A percentile compares a stretch with the other conserved stretches of the same genome.
These are phyloP conservation scores for Lyophyllum decastes DNA, from an alignment of 768 basidiomycete species.

Conservation along the genomic window DNA sequence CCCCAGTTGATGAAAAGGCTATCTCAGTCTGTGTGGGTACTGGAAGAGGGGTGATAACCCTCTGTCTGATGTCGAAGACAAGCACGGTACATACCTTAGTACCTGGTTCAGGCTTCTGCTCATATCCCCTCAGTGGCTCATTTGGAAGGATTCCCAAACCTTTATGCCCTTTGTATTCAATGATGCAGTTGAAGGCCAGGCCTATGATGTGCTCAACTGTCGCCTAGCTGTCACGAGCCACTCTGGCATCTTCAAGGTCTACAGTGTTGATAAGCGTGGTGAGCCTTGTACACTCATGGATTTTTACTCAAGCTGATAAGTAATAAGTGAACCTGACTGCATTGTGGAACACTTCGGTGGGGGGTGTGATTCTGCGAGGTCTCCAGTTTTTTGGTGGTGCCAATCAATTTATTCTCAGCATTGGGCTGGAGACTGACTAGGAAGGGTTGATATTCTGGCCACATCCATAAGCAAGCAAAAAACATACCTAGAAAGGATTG, in stretches of 20 bases:
- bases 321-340: too few relatives aligned
- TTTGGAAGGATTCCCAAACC: neutral
- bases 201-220: too few relatives aligned
- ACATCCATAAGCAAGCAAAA: too few relatives aligned
- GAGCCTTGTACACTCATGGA: too few relatives aligned
- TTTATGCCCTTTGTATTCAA: neutral
- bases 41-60: neutral
- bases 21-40: conserved; percentile 8
- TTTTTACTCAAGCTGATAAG: too few relatives aligned
- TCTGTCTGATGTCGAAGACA: conserved; percentile 5
- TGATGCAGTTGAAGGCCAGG: too few relatives aligned
- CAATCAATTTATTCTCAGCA: conserved; percentile 9
- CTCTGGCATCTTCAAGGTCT: too few relatives aligned
- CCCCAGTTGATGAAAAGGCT: neutral
- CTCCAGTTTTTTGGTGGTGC: conserved; percentile 14
- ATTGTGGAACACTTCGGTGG: too few relatives aligned
- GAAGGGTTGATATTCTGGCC: neutral
- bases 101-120: neutral
- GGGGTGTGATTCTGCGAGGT: too few relatives aligned
- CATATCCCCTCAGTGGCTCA: conserved; percentile 4
- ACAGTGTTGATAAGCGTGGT: too few relatives aligned
- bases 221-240: too few relatives aligned
- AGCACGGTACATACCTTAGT: conserved; percentile 2
- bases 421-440: conserved; percentile 4
- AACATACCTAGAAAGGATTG: too few relatives aligned